A percentile compares a stretch with the other conserved stretches of the same genome.
phyloP scores from a whole-genome alignment of 2,329 filamentous ascomycete genomes.

The Ilyonectria sp. region DNA sequence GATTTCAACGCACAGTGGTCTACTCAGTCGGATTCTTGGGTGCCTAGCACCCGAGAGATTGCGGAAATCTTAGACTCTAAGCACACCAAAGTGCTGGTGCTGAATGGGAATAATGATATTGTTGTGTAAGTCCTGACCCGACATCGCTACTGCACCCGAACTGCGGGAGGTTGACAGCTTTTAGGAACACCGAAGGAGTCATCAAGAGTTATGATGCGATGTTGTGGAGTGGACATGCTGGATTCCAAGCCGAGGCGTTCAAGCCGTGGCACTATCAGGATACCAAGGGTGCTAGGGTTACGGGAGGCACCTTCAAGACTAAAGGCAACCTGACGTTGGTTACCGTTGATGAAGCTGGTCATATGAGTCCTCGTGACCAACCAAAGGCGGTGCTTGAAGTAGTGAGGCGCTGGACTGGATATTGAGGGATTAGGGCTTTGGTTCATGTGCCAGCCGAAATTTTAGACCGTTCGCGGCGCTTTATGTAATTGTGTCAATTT shows the following conservation, averaged over 20 bases:
- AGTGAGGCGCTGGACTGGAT: background rate
- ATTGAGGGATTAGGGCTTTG: too few relatives aligned
- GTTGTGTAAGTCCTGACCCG: background rate
- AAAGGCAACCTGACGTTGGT: background rate
- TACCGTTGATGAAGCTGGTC: background rate
- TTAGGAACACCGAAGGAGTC: background rate
- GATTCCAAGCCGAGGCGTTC: background rate
- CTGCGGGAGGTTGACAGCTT: background rate
- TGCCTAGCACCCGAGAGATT: background rate
- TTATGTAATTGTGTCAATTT: too few relatives aligned
- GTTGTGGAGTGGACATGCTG: background rate
- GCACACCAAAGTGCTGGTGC: background rate
- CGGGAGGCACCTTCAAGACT: background rate
- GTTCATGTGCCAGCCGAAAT: too few relatives aligned
- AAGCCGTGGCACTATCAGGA: background rate
- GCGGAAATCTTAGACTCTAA: background rate
- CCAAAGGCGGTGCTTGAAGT: background rate
- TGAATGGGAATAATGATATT: conserved; percentile 1
- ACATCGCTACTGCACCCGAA: background rate
- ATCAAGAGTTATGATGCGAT: background rate
- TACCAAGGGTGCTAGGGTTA: background rate
- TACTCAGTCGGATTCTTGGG: background rate
- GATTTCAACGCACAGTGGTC: background rate
- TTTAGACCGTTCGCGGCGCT: too few relatives aligned
- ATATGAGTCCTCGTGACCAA: background rate